These are phyloP conservation scores for Coemansia sp. DNA, from an alignment of 192 early-diverging fungal genomes.

Conservation along the genomic window DNA sequence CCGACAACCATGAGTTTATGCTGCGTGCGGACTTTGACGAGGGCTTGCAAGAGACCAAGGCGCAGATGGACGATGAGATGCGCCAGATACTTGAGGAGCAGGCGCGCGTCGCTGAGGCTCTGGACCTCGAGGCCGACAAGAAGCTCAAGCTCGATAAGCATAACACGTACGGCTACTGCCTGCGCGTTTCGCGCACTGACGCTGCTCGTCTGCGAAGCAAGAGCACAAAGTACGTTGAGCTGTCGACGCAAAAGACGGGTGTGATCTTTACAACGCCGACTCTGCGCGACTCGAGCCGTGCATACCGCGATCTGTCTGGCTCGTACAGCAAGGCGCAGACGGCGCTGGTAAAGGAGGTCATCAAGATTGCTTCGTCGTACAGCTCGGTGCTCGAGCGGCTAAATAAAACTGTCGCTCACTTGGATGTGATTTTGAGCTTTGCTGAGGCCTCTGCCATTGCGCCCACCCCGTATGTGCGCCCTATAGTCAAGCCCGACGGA, in stretches of 20 bases:
- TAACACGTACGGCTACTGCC: constrained; percentile 79
- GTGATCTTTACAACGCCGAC: constrained; percentile 83
- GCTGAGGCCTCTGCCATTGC: constrained; percentile 86
- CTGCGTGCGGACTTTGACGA: constrained; percentile 87
- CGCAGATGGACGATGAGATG: constrained; percentile 59
- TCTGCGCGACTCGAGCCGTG: constrained; percentile 65
- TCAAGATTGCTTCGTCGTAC: constrained; percentile 85
- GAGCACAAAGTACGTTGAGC: constrained; percentile 73
- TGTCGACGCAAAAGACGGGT: constrained; percentile 87
- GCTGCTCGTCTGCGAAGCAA: constrained; percentile 71
- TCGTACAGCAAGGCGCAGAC: constrained; percentile 74
- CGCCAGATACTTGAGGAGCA: constrained; percentile 67
- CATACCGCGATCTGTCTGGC: constrained; percentile 61
- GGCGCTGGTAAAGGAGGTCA: constrained; percentile 83
- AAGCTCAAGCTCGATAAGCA: constrained; percentile 92
- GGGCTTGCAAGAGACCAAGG: constrained; percentile 39
- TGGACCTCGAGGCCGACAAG: constrained; percentile 81
- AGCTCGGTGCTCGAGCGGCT: constrained; percentile 79
- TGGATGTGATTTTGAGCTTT: constrained; percentile 91
- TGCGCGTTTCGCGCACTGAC: constrained; percentile 78
- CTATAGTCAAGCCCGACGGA: constrained; percentile 62
- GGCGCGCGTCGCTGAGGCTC: constrained; percentile 55
- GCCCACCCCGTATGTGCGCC: constrained; percentile 83
- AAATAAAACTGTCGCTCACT: constrained; percentile 73
- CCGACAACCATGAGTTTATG: constrained; percentile 84